phyloP scores from a whole-genome alignment of 495 filamentous ascomycete genomes.

The Neurospora discreta region DNA sequence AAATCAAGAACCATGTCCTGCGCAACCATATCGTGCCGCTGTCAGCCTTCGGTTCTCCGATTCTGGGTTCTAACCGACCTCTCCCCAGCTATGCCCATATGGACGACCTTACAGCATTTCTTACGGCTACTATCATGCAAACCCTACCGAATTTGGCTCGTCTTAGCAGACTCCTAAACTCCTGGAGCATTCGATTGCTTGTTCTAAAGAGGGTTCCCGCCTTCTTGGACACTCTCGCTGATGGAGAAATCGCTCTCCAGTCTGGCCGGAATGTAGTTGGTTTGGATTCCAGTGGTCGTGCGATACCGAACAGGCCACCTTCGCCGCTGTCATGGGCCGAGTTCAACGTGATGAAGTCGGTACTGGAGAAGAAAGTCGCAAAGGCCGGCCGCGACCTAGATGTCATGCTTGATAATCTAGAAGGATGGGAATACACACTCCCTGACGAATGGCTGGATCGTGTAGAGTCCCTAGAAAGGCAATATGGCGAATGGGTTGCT shows the following conservation, averaged over 20 bases:
- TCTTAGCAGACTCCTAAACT: slow-evolving; percentile 53
- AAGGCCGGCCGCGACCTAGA: slow-evolving; percentile 66
- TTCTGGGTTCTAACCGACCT: slow-evolving; percentile 30
- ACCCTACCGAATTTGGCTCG: slow-evolving; percentile 72
- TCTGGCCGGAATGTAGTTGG: slow-evolving; percentile 51
- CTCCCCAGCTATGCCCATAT: slow-evolving; percentile 44
- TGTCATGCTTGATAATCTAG: slow-evolving; percentile 70
- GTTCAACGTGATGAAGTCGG: slow-evolving; percentile 49
- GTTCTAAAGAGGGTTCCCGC: slow-evolving; percentile 62
- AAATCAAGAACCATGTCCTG: slow-evolving; percentile 80
- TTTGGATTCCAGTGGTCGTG: slow-evolving; percentile 2
- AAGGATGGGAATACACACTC: slow-evolving; percentile 70
- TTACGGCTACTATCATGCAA: slow-evolving; percentile 80
- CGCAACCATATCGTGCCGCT: slow-evolving; percentile 58
- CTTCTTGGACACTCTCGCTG: slow-evolving; percentile 53
- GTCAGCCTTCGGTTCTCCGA: slow-evolving; percentile 40
- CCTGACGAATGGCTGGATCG: slow-evolving; percentile 81
- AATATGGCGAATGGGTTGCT: slow-evolving; percentile 67
- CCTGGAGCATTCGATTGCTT: slow-evolving; percentile 65
- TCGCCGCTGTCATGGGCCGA: slow-evolving; percentile 35
- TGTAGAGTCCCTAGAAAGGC: slow-evolving; percentile 67
- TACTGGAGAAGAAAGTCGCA: slow-evolving; percentile 57
- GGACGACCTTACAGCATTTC: slow-evolving; percentile 77
- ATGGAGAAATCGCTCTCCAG: slow-evolving; percentile 49
- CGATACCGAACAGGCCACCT: slow-evolving; percentile 9